Percentiles rank a stretch among this genome's conserved stretches.
Evolutionary conservation across 352 stramenopile genomes (phyloP).

Genomic region (Globisporangium ultimum): DNA sequence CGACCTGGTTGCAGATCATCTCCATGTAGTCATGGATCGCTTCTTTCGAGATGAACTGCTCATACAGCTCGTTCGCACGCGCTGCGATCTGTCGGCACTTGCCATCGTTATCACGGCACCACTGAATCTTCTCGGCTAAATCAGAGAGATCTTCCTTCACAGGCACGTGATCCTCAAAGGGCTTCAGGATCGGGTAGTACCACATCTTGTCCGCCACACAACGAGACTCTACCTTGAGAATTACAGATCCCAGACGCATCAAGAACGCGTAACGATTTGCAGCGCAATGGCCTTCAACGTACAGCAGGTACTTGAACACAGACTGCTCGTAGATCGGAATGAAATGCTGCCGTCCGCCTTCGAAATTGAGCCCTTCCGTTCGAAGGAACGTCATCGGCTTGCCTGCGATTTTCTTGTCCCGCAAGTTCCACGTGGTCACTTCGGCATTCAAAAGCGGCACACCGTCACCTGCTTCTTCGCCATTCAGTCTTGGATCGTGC

Average conservation of each 20-base stretch:
- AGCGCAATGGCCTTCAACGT: slow-evolving; percentile 96
- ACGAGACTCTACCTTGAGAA: slow-evolving; percentile 93
- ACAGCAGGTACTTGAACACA: slow-evolving; percentile 97
- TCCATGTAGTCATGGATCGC: slow-evolving; percentile 97
- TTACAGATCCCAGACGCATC: slow-evolving; percentile 97
- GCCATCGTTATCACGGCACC: slow-evolving; percentile 96
- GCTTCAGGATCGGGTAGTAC: slow-evolving; percentile 95
- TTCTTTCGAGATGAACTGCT: slow-evolving; percentile 89
- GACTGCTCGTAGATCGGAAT: slow-evolving; percentile 98
- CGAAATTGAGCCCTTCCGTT: slow-evolving; percentile 78
- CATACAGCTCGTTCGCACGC: slow-evolving; percentile 93
- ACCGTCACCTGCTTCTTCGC: slow-evolving; percentile 39
- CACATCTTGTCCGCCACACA: slow-evolving; percentile 97
- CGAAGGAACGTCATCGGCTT: slow-evolving; percentile 95
- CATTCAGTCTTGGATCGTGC: slow-evolving; percentile 84
- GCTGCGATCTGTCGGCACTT: slow-evolving; percentile 94
- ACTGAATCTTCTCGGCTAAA: slow-evolving; percentile 97
- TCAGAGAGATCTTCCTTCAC: slow-evolving; percentile 97
- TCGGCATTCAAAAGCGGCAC: slow-evolving; percentile 95
- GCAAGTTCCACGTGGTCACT: slow-evolving; percentile 95
- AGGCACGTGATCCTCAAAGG: slow-evolving; percentile 97
- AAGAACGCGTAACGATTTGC: slow-evolving; percentile 98
- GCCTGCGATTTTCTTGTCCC: slow-evolving; percentile 95
- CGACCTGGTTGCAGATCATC: slow-evolving; percentile 92
- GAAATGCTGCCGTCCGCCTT: slow-evolving; percentile 93